These are phyloP conservation scores for Pseudozyma pruni DNA, from an alignment of 1,284 basidiomycete species.

Conservation along the genomic window DNA sequence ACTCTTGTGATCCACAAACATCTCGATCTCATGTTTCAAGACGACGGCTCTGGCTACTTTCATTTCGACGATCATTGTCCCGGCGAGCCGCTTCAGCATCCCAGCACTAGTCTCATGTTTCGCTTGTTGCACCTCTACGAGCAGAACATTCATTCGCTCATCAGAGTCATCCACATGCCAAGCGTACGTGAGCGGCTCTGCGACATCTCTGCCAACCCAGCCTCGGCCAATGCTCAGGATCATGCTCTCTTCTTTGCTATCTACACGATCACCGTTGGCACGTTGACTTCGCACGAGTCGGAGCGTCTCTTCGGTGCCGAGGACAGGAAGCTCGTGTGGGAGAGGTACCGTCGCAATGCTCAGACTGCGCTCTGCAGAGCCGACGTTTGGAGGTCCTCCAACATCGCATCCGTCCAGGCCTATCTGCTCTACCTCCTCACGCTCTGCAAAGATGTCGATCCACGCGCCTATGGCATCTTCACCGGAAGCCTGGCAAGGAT, in stretches of 20 bases:
- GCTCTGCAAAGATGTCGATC: constrained; percentile 10
- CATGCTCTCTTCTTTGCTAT: constrained; percentile 19
- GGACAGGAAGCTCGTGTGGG: background rate
- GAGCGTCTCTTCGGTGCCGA: constrained; percentile 5
- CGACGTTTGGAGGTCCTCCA: constrained; percentile 7
- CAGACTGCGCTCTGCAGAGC: constrained; percentile 16
- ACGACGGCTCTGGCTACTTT: constrained; percentile 12
- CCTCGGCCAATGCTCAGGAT: background rate
- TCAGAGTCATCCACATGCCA: constrained; percentile 17
- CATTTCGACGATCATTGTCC: constrained; percentile 19
- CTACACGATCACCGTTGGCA: constrained; percentile 1
- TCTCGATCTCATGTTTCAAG: constrained; percentile 20
- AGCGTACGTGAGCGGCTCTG: constrained; percentile 10
- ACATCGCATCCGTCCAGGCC: constrained; percentile 8
- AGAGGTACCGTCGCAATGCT: constrained; percentile 7
- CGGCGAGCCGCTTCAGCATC: constrained; percentile 10
- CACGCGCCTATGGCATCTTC: constrained; percentile 7
- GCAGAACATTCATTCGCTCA: constrained; percentile 17
- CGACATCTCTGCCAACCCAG: constrained; percentile 8
- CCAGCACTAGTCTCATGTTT: constrained; percentile 18
- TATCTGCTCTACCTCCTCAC: constrained; percentile 23
- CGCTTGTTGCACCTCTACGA: constrained; percentile 20
- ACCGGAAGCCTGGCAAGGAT: constrained; percentile 6
- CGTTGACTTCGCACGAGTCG: constrained; percentile 4
- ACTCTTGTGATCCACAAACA: constrained; percentile 12